These are phyloP conservation scores for Candida corydali DNA, from an alignment of 805 yeast species.

Conservation along the genomic window DNA sequence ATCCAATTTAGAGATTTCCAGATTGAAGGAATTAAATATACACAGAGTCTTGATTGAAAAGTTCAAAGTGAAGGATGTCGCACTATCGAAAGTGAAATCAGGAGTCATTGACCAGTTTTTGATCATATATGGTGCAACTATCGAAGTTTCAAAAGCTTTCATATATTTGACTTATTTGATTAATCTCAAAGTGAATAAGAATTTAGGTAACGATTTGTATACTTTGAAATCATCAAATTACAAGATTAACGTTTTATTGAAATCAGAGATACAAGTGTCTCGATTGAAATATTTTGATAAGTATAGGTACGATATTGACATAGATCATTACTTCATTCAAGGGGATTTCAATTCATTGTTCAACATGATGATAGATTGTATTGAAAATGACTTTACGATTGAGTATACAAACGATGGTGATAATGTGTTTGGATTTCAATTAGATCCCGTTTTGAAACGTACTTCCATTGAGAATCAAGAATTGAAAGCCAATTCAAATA, in stretches of 20 bases:
- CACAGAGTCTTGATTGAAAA: conserved; percentile 13
- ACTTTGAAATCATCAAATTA: conserved; percentile 34
- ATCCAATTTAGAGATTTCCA: conserved; percentile 22
- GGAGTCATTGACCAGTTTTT: conserved; percentile 30
- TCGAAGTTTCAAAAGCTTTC: conserved; percentile 19
- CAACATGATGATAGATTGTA: conserved; percentile 9
- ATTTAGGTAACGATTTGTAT: conserved; percentile 16
- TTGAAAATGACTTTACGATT: conserved; percentile 4
- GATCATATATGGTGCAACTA: conserved; percentile 23
- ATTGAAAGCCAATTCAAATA: conserved; percentile 7
- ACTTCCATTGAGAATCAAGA: conserved; percentile 13
- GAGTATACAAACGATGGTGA: conserved; percentile 15
- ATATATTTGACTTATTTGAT: conserved; percentile 23
- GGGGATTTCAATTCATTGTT: conserved; percentile 20
- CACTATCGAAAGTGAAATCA: conserved; percentile 16
- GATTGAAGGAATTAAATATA: conserved; percentile 15
- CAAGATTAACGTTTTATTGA: conserved; percentile 11
- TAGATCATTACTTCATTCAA: conserved; percentile 8
- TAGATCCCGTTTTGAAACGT: conserved; percentile 16
- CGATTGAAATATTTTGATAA: conserved; percentile 9
- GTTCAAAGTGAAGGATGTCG: conserved; percentile 19
- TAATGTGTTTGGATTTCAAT: conserved; percentile 13
- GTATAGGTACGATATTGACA: conserved; percentile 7
- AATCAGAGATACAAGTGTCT: neutral
- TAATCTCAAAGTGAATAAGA: conserved; percentile 23